Conservation (phyloP, 805 yeast genomes). For the Sugiyamaella chiloensis region DNA sequence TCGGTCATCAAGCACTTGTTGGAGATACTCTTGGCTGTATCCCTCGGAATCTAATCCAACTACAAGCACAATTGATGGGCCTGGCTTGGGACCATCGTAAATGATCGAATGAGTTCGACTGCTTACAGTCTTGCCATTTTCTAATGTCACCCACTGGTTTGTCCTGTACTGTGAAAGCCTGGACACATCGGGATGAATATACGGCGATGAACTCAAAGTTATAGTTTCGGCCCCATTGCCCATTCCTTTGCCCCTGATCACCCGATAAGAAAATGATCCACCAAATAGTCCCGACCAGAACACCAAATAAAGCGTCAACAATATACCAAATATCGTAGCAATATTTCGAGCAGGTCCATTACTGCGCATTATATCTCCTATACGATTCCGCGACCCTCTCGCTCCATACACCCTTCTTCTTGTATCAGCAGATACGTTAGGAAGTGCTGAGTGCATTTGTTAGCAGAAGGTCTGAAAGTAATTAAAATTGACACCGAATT, state of each 20-base stretch:
- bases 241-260: conserved; percentile 4
- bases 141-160: conserved; percentile 25
- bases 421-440: conserved; percentile 11
- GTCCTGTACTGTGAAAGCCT: conserved; percentile 27
- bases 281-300: conserved; percentile 6
- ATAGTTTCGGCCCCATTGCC: conserved; percentile 19
- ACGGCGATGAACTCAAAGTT: conserved; percentile 14
- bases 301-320: conserved; percentile 8
- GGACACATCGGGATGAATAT: conserved; percentile 28
- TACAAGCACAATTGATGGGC: conserved; percentile 56
- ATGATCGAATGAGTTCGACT: conserved; percentile 23
- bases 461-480: background rate
- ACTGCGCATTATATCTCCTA: background rate
- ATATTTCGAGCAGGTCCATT: conserved; percentile 3
- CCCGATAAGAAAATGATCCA: background rate
- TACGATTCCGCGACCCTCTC: background rate
- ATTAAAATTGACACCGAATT: no score
- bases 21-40: conserved; percentile 53
- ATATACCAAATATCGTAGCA: conserved; percentile 2
- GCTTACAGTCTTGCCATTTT: conserved; percentile 23
- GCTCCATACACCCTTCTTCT: conserved; percentile 7
- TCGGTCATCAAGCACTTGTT: conserved; percentile 77
- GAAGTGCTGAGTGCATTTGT: conserved; percentile 26
- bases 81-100: conserved; percentile 17
- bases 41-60: conserved; percentile 74